Evolutionary conservation across 345 rosid species (phyloP), one percentile per base, ranked within the genome.

Genomic region (Sisymbrium altissimum): DNA sequence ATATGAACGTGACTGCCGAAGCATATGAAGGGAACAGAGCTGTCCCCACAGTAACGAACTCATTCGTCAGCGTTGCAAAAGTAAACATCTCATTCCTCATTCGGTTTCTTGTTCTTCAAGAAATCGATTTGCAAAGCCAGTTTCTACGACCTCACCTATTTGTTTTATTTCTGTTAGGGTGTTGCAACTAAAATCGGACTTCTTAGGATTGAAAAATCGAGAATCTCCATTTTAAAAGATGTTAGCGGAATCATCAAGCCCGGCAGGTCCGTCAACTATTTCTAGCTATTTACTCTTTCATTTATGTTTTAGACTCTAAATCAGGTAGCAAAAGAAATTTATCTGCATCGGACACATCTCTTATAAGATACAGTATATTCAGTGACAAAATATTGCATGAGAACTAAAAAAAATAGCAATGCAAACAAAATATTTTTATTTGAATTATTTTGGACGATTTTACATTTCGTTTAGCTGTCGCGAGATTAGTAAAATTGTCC

Each of bases 221-320:
- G 54, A 13, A 6, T 85, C 21, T 54, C 75, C 15, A 83, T 91
- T 68, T 88, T 89, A 11, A 72, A 73, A 30, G 81, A 91, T 73
- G 83, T 86, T 2, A 86, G 80, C 49, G 93, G 95, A 78, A 78
- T 92, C 66, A 81, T 92, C 80, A 89, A 82, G 71, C 94, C 94
- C 15, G 71, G 84, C 79, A 86, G 87, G 95, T 87, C 40, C 50
- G 27, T 38, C 2, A 48, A 56, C 29, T 13, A 44, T 62, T 50
- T 13, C 14, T 27, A 41, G 9, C 54, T 29, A 9, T 70, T 23
- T 21, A 10, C 41, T 30, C 6, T 63, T 72, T 29, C 41, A 30
- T 27, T 32, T 40, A 10, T 32, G 21, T 19, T 40, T 12, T 17
- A 9, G 10, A 38, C 3, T 55, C 6, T 25, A 7, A 21, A 67